Percentiles rank a stretch among this genome's conserved stretches.
These are phyloP conservation scores for Pistacia vera DNA, from an alignment of 345 rosid genomes.

Conservation along the genomic window DNA sequence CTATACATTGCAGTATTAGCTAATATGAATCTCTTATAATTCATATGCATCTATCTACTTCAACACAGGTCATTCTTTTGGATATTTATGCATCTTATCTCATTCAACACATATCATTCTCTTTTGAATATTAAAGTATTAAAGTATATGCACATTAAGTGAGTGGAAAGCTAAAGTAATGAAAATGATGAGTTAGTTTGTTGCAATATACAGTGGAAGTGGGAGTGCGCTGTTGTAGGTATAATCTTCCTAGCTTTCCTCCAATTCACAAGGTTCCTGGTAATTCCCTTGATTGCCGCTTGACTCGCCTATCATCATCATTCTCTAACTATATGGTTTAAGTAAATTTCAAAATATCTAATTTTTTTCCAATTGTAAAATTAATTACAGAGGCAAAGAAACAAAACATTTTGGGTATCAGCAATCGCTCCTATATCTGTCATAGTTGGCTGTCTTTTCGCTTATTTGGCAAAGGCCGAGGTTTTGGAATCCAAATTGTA, in stretches of 20 bases:
- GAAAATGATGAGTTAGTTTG: background rate
- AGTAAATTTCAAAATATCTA: too few species aligned
- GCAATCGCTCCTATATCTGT: constrained; percentile 84
- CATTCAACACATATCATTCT: too few species aligned
- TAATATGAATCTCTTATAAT: too few species aligned
- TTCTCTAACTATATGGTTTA: background rate
- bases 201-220: constrained; percentile 58
- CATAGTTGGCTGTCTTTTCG: constrained; percentile 62
- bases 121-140: too few species aligned
- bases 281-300: constrained; percentile 23
- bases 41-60: too few species aligned
- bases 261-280: constrained; percentile 63
- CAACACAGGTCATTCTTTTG: too few species aligned
- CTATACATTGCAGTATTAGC: too few species aligned
- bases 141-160: too few species aligned
- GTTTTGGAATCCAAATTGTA: constrained; percentile 74
- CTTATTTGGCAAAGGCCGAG: constrained; percentile 56
- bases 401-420: constrained; percentile 85
- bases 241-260: constrained; percentile 66
- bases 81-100: too few species aligned
- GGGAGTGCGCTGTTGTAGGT: constrained; percentile 79
- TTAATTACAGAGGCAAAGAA: constrained; percentile 54
- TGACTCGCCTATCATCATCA: background rate
- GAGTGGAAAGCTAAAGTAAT: too few species aligned
- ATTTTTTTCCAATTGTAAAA: background rate